Evolutionary conservation across 768 basidiomycete species (phyloP), one percentile per base, ranked within the genome.

Genomic region (Amylocystis lapponica): DNA sequence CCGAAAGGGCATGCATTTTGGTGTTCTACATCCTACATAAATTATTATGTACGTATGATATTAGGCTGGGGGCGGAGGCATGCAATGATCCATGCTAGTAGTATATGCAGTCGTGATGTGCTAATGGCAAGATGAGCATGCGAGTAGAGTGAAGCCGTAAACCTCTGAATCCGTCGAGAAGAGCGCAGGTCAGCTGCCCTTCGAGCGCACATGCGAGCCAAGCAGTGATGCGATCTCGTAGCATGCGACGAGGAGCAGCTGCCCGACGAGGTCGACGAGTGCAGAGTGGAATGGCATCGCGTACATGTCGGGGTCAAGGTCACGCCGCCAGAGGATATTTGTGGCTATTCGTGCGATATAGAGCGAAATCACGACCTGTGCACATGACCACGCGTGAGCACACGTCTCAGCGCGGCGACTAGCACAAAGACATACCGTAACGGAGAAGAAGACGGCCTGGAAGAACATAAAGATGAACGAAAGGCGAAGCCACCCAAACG

Each of bases 261-360:
- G 86, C 13, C 90, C 89, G 25, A 86, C 64, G 39, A 95, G 76
- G 60, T 94, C 90, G 72, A 93, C 83, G 32, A 90, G 57, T 1
- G 92, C 88, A 10, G 88, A 91, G 51, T 95, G 92, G 21, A 95
- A 77, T 7, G 93, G 93, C n/a, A 97, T 66, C 2, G 91, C 91
- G 59, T 95, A 94, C 65, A 86, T 82, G 60, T 97, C 93, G 5
- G 93, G 93, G 59, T 97, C 93, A 21, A 80, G 70, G 10, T 76
- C 70, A 43, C 69, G 78, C 1, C 75, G 74, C 91, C 92, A 95
- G 21, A 96, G 74, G 57, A 78, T 81, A 33, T 77, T 65, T 2
- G 91, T 93, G 37, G 93, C 68, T 10, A 58, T 53, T 38, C 71
- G 76, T 1, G 87, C 91, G 26, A 86, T 61, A 22, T 71, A 20